Base-by-base conservation (phyloP, 768 basidiomycete genomes). In the Inosperma sp. region DNA sequence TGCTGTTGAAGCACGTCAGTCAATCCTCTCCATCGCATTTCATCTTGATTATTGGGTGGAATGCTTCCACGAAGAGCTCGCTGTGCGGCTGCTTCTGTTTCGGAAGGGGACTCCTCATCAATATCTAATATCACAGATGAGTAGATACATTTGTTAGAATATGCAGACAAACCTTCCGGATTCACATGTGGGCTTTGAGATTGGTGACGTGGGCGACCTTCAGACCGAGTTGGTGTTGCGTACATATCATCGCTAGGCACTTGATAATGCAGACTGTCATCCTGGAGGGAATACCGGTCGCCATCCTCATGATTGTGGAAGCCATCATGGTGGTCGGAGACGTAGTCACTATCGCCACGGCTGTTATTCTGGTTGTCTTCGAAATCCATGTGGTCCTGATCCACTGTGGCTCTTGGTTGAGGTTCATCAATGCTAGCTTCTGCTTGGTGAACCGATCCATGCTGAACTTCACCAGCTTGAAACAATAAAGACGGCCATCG, bases 41-140 rank as follows among this genome's bases (percentile, higher is more conserved):
- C 13, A 34, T 25, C 29, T 14, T 40, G 10, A 23, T 40, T 40
- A 16, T 29, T 7, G 8, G 12, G 27, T 8, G 27, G 2, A n/a
- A 8, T 8, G 2, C 7, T 27, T n/a, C 6, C 4, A 29, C 21
- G 30, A 33, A 45, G 26, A n/a, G 29, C 33, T 46, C 13, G 43
- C 17, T 26, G 34, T 5, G 52, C 35, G 13, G 22, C 37, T 14
- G 30, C 49, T 3, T 50, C 42, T 14, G 5, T 27, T 39, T 51
- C 49, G 22, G 42, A 51, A 5, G 49, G 49, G 2, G 53, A 45
- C 5, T 36, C 37, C 2, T 51, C 53, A 33, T 51, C 42, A 10
- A 52, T 48, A 13, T 34, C 48, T 49, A 42, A 35, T 26, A 12
- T 17, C 8, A 25, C 6, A 19, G 21, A 14, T 27, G 25, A 51